Evolutionary conservation across 768 basidiomycete species (phyloP).

Genomic region (Jaapia argillacea): DNA sequence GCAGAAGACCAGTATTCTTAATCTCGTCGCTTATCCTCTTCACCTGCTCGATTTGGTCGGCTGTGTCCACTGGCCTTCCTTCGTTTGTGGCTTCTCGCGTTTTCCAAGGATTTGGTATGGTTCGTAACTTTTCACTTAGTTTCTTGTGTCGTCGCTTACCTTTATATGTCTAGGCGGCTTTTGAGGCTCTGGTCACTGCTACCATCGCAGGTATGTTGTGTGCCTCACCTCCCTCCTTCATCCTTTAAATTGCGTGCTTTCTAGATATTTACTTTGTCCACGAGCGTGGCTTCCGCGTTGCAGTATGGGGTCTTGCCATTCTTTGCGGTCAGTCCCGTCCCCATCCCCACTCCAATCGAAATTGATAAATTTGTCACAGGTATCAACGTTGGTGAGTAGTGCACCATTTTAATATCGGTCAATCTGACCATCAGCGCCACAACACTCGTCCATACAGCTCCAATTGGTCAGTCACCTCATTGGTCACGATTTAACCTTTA

Average conservation of each 20-base stretch:
- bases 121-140: background rate
- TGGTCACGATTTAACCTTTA: background rate
- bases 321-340: background rate
- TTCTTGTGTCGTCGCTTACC: background rate
- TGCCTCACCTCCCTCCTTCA: background rate
- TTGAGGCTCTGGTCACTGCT: background rate
- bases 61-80: background rate
- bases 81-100: background rate
- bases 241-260: background rate
- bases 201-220: background rate
- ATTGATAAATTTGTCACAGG: background rate
- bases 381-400: background rate
- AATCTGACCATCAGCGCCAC: background rate
- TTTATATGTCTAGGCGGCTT: background rate
- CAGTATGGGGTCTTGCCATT: background rate
- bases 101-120: background rate
- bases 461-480: background rate
- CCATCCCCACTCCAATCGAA: too few species aligned
- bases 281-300: background rate
- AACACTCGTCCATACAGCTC: background rate
- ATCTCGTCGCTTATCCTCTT: background rate
- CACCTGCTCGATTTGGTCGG: background rate
- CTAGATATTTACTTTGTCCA: background rate
- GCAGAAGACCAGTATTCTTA: background rate
- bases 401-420: background rate